These are phyloP conservation scores for Gyrodon lividus DNA, from an alignment of 768 basidiomycete species.

Conservation along the genomic window DNA sequence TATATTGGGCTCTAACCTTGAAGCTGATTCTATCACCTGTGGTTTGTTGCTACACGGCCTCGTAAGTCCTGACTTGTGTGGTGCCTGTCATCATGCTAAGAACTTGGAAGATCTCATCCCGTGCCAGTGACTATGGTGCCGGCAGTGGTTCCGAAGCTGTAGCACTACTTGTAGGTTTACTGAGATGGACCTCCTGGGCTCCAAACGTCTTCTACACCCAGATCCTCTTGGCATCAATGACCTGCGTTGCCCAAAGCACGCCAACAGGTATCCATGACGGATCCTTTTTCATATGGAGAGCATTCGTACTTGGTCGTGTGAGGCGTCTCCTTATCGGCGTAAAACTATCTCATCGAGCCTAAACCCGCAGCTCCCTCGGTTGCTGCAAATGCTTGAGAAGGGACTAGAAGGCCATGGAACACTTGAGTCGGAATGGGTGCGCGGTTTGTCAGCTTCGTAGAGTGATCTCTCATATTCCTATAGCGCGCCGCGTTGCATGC, in stretches of 20 bases:
- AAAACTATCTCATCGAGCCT: constrained; percentile 2
- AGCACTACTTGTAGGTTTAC: constrained; percentile 52
- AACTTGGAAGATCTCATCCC: constrained; percentile 49
- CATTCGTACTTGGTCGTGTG: constrained; percentile 73
- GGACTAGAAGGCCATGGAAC: constrained; percentile 47
- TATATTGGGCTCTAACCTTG: constrained; percentile 54
- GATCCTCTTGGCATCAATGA: constrained; percentile 60
- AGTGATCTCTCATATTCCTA: constrained; percentile 12
- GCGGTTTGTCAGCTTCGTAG: constrained; percentile 15
- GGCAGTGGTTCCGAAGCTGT: constrained; percentile 55
- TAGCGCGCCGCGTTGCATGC: constrained; percentile 46
- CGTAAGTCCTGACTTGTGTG: constrained; percentile 37
- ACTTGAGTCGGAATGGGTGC: constrained; percentile 58
- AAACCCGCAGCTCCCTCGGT: constrained; percentile 52
- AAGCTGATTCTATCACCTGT: constrained; percentile 64
- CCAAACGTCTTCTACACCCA: constrained; percentile 67
- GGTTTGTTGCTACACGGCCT: constrained; percentile 60
- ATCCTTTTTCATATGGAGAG: constrained; percentile 55
- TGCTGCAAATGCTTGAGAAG: constrained; percentile 57
- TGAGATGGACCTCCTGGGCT: constrained; percentile 64
- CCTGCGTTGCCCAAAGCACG: constrained; percentile 55
- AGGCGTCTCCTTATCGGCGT: constrained; percentile 22
- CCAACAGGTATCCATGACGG: constrained; percentile 31
- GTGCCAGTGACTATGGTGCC: constrained; percentile 61
- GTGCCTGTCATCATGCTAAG: neutral